A percentile compares a stretch with the other conserved stretches of the same genome.
Conservation (phyloP, 768 basidiomycete species). For the Dentipellis fragilis region DNA sequence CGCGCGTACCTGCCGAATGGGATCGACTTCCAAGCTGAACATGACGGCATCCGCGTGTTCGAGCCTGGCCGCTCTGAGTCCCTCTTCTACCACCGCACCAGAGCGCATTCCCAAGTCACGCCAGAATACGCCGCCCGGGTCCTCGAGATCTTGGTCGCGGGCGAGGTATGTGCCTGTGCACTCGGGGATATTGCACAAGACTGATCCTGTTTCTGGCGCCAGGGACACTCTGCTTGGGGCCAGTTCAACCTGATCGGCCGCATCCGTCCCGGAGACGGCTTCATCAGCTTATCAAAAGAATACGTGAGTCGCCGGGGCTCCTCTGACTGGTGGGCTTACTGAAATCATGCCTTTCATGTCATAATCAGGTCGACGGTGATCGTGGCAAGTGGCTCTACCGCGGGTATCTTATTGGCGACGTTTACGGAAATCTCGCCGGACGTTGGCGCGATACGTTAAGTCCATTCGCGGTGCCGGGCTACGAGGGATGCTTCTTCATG, state of each 20-base stretch:
- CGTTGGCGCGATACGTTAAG: slow-evolving; percentile 83
- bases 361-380: slow-evolving; percentile 48
- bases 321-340: neutral
- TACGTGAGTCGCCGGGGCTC: slow-evolving; percentile 39
- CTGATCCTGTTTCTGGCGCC: neutral
- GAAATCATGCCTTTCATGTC: slow-evolving; percentile 11
- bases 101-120: slow-evolving; percentile 3
- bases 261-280: slow-evolving; percentile 72
- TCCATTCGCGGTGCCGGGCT: slow-evolving; percentile 49
- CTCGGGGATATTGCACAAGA: neutral
- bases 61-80: slow-evolving; percentile 28
- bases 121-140: slow-evolving; percentile 20
- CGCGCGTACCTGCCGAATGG: slow-evolving; percentile 51
- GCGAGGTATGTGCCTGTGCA: slow-evolving; percentile 41
- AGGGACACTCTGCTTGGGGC: slow-evolving; percentile 92
- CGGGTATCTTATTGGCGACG: slow-evolving; percentile 67
- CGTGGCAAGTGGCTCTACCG: slow-evolving; percentile 82
- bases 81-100: slow-evolving; percentile 19
- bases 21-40: slow-evolving; percentile 37
- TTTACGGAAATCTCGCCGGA: slow-evolving; percentile 64
- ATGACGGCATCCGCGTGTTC: slow-evolving; percentile 36
- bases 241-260: slow-evolving; percentile 74
- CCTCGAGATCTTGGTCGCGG: slow-evolving; percentile 59
- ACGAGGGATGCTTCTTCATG: slow-evolving; percentile 84
- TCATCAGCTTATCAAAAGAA: slow-evolving; percentile 75